Base-by-base conservation (phyloP, 257 asterid species). In the Nicotiana sylvestris region DNA sequence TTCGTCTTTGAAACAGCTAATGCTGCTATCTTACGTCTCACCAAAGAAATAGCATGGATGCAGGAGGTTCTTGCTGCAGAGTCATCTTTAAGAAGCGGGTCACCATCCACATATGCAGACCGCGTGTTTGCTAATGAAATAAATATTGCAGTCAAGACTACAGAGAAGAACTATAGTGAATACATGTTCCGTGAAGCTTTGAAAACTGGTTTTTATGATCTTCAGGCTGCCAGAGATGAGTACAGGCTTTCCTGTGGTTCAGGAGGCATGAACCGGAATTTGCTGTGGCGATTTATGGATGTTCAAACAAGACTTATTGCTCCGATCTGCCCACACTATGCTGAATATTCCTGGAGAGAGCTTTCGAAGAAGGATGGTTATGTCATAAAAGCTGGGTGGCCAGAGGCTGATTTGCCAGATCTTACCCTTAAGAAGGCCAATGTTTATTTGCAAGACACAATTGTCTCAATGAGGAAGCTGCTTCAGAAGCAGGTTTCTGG, bases 181-280 rank as follows among this genome's bases (percentile, higher is more conserved):
- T 94, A 83, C 86, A 83, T 93, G 97, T 96, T 96, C 64, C 88
- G 99, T 15, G 98, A 94, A 82, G 98, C 97, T 60, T 79, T 94
- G 81, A 94, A 94, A 81, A 90, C 90, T 9, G 98, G 97, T 16
- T 94, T 93, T 86, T 94, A 94, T 60, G 97, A 94, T 87, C 96
- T 94, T 80, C 98, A 93, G 83, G 91, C 97, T 78, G 96, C 98
- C 8, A 92, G 97, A 70, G 98, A 94, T 62, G 98, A 93, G 89
- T 94, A 92, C 77, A 83, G 97, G 84, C 92, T 94, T 55, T 91
- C 95, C 18, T 94, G 97, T 86, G 95, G 96, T n/a, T 81, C 92
- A n/a, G 97, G 86, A 80, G 96, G 97, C 37, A 94, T 94, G 98
- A 90, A 91, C 76, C 84, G 91, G 25, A 89, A 89, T 64, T 83